Percentiles rank a stretch among this genome's conserved stretches.
These are phyloP conservation scores for Pseudocercospora eumusae DNA, from an alignment of 2,329 filamentous ascomycete genomes.

Conservation along the genomic window DNA sequence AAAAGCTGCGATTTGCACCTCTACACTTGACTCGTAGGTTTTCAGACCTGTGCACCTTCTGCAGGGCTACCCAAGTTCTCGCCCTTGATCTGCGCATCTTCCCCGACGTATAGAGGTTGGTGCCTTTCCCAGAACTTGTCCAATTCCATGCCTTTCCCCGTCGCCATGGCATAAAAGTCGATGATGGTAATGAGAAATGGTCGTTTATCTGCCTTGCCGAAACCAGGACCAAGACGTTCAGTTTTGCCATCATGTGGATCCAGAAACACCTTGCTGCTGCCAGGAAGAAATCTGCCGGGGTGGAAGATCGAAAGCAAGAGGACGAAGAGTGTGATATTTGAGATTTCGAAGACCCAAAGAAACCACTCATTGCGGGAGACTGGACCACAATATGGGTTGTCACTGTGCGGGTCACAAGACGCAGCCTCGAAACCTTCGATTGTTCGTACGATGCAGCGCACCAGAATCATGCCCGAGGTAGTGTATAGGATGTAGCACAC, in stretches of 20 bases:
- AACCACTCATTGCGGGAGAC: slow-evolving; percentile 52
- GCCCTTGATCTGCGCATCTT: neutral
- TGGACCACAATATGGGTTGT: slow-evolving; percentile 37
- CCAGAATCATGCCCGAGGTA: slow-evolving; percentile 51
- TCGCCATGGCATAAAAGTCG: slow-evolving; percentile 32
- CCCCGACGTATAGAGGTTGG: slow-evolving; percentile 27
- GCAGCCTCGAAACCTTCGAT: slow-evolving; percentile 50
- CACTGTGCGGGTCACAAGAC: slow-evolving; percentile 21
- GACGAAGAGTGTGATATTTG: slow-evolving; percentile 55
- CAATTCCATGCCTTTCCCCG: slow-evolving; percentile 30
- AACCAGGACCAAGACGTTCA: slow-evolving; percentile 43
- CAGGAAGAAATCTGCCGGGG: slow-evolving; percentile 53
- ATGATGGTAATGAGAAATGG: slow-evolving; percentile 31
- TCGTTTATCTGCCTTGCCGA: slow-evolving; percentile 32
- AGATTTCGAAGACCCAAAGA: slow-evolving; percentile 58
- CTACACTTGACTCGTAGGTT: neutral
- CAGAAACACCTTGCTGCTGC: slow-evolving; percentile 54
- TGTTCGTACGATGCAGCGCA: slow-evolving; percentile 56
- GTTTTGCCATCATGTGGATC: slow-evolving; percentile 53
- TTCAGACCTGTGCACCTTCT: neutral
- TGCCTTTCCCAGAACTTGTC: slow-evolving; percentile 34
- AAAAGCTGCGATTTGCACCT: neutral
- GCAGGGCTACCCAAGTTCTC: neutral
- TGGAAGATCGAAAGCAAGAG: slow-evolving; percentile 55
- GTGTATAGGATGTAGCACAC: slow-evolving; percentile 52